Base-by-base conservation (phyloP, 148 eudicot species). In the Hydrangea macrophylla region DNA sequence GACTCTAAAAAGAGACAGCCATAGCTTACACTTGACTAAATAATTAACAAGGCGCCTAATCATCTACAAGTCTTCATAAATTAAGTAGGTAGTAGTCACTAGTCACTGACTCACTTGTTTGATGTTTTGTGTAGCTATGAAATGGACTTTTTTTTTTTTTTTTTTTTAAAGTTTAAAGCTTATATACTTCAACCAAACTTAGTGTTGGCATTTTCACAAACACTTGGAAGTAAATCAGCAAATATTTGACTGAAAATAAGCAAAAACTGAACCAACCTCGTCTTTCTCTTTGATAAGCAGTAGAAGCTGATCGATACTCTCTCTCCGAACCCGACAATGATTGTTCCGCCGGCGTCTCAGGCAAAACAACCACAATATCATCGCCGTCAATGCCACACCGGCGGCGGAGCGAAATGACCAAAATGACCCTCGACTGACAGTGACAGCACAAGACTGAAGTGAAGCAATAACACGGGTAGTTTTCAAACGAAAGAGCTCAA, bases 271-370 rank as follows among this genome's bases (percentile, higher is more conserved):
- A 50, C 71, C 7, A 35, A 80, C 87, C 84, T 83, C 84, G 51
- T 83, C 84, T 67, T 70, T 83, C 51, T 80, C 76, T 58, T 75
- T 70, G 23, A 79, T 59, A 13, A 79, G 18, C 6, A 45, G n/a
- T 24, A 70, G 70, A 73, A 82, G 61, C 17, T 70, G 78, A 65
- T 73, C 74, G 62, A 66, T 35, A 51, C 68, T 76, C 72, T 75
- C 82, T 30, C 13, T n/a, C 55, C 62, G 5, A 23, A 44, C 26
- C 65, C 31, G 8, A 20, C 7, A 31, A 48, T 36, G 7, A 51
- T 72, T 36, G 27, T 71, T 65, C 42, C 64, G 50, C 22, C 65
- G 64, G 70, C 70, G 31, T 64, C 68, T 72, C 26, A 6, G 55
- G 64, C 60, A 73, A 42, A 76, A 56, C 66, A 71, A 23, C 25